Evolutionary conservation across 305 asterid genomes (phyloP).

Genomic region (Fraxinus velutina): DNA sequence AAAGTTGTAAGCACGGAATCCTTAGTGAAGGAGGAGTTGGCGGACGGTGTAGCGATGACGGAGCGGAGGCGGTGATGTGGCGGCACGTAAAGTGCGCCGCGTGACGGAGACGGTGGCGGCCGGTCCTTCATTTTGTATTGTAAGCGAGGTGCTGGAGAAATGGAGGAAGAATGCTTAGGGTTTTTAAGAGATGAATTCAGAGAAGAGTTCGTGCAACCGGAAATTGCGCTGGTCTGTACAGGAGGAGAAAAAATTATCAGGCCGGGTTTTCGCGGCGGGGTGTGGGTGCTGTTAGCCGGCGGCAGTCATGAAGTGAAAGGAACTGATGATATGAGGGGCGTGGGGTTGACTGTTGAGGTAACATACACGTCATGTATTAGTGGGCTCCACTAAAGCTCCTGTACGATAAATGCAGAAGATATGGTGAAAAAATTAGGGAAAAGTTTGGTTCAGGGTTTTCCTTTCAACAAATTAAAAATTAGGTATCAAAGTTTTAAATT

Average conservation of each 20-base stretch:
- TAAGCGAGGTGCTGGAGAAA: constrained; percentile 22
- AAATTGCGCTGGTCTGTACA: background rate
- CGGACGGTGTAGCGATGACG: constrained; percentile 26
- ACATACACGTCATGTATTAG: background rate
- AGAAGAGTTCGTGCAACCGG: constrained; percentile 44
- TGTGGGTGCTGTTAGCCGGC: background rate
- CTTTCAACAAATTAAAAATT: too few relatives aligned
- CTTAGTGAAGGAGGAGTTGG: constrained; percentile 7
- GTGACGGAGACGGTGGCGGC: constrained; percentile 41
- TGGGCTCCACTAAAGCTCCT: background rate
- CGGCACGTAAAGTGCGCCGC: constrained; percentile 53
- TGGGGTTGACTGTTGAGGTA: background rate
- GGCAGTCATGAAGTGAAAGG: constrained; percentile 8
- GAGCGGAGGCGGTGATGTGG: constrained; percentile 60
- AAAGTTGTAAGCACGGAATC: constrained; percentile 30
- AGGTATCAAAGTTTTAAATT: too few relatives aligned
- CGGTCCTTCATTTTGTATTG: constrained; percentile 47
- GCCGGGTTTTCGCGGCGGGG: background rate
- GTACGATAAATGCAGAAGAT: background rate
- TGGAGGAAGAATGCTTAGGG: constrained; percentile 44
- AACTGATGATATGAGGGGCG: background rate
- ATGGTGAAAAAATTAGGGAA: background rate
- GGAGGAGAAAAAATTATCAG: background rate
- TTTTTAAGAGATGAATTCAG: constrained; percentile 32
- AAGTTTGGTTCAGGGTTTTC: too few relatives aligned